Base-by-base conservation (phyloP, 2,329 filamentous ascomycete genomes). In the Teratosphaeria viscida region DNA sequence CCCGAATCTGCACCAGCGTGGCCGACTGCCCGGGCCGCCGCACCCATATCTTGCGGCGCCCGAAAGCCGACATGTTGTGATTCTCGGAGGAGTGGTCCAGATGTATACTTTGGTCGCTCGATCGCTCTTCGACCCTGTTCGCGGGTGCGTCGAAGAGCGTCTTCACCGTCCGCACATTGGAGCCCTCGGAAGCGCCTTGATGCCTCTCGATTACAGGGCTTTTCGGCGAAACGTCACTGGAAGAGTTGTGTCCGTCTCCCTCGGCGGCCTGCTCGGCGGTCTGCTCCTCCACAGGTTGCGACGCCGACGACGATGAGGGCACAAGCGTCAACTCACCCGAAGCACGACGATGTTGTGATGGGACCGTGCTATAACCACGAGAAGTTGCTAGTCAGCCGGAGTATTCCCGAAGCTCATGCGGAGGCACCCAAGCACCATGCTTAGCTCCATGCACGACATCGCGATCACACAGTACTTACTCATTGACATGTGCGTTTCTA, bases 11-110 rank as follows among this genome's bases (percentile, higher is more conserved):
- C 59, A 99, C 87, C 68, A 94, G 80, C 14, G 94, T 99, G 47
- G 92, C 85, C 59, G 92, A 96, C 61, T 86, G 89, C 64, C 87
- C 83, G 23, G 89, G 88, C 68, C 92, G 83, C 78, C 88, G 94
- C 71, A 97, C 92, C 94, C 94, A 99, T 68, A 97, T 86, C 80
- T 95, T 96, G 72, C 90, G 83, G 60, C 81, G 84, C 65, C 83
- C 76, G 49, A 64, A 59, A 16, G 59, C 52, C 8, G 60, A 34
- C 56, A 64, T 61, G 29, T 5, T 32, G 4, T 32, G 29, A 32
- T 32, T 32, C 68, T 70, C 49, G 16, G 61, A 58, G 16, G 62
- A 67, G 67, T 49, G 19, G 19, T n/a, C 19, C 10, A 32, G 29
- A 32, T 32, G 7, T 32, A n/a, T 34, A 55, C 49, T 34, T 58